Conservation (phyloP, 1,284 basidiomycete genomes). For the Sporisorium scitamineum region DNA sequence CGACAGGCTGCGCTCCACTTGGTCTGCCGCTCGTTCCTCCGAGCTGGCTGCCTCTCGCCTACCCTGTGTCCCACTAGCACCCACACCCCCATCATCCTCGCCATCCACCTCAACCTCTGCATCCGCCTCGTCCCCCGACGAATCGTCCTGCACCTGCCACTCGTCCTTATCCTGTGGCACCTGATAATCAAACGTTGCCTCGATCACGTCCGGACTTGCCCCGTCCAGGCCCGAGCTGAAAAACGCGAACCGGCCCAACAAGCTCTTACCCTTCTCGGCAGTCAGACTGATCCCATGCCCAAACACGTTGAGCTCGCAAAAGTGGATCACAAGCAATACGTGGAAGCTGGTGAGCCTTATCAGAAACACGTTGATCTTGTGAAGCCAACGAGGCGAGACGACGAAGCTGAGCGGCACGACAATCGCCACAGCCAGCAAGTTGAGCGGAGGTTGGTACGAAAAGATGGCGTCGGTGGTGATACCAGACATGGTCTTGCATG, state of each 20-base stretch:
- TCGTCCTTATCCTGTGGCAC: slow-evolving; percentile 28
- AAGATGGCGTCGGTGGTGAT: slow-evolving; percentile 89
- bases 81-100: not conserved
- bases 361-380: slow-evolving; percentile 74
- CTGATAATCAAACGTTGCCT: slow-evolving; percentile 45
- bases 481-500: slow-evolving; percentile 73
- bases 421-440: slow-evolving; percentile 51
- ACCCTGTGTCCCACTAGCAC: not conserved
- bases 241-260: slow-evolving; percentile 35
- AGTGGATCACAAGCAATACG: slow-evolving; percentile 81
- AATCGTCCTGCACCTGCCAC: slow-evolving; percentile 17
- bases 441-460: slow-evolving; percentile 88
- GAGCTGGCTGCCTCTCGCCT: slow-evolving; percentile 19
- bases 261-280: slow-evolving; percentile 46
- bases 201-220: slow-evolving; percentile 41
- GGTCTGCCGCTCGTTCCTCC: slow-evolving; percentile 31
- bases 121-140: slow-evolving; percentile 25
- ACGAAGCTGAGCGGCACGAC: slow-evolving; percentile 55
- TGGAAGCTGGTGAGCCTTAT: slow-evolving; percentile 84
- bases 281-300: slow-evolving; percentile 53
- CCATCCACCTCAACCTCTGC: slow-evolving; percentile 13
- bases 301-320: slow-evolving; percentile 80
- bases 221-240: slow-evolving; percentile 27
- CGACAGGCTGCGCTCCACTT: slow-evolving; percentile 18
- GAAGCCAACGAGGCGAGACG: slow-evolving; percentile 68